Percentiles rank a stretch among this genome's conserved stretches.
Evolutionary conservation across 2,329 filamentous ascomycete genomes (phyloP).

Genomic region (Sphaerulina populicola): DNA sequence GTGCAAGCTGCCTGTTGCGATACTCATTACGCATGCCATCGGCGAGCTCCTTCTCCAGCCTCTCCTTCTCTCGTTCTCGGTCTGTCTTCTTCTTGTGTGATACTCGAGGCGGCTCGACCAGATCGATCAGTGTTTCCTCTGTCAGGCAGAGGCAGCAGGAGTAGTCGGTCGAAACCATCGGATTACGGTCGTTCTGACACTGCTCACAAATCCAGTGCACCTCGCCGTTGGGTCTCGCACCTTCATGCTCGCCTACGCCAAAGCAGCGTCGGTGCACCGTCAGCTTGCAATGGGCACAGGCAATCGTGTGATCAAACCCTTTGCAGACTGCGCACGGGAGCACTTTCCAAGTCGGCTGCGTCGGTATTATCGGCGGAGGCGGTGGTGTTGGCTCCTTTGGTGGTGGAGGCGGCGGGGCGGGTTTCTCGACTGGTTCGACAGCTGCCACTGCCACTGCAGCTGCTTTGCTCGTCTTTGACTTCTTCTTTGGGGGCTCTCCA

Average conservation of each 20-base stretch:
- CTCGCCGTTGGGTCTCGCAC: conserved; percentile 43
- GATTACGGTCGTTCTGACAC: conserved; percentile 88
- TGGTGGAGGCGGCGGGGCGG: conserved; percentile 41
- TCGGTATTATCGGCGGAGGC: conserved; percentile 59
- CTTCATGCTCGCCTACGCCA: conserved; percentile 60
- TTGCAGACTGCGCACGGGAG: conserved; percentile 82
- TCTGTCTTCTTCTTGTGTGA: conserved; percentile 85
- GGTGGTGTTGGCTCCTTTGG: conserved; percentile 51
- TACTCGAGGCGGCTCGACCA: conserved; percentile 72
- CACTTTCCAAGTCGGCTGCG: conserved; percentile 66
- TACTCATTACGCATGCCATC: conserved; percentile 74
- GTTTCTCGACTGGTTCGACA: conserved; percentile 48
- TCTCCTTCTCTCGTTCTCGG: conserved; percentile 81
- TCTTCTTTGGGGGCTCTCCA: conserved; percentile 53
- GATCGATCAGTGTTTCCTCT: conserved; percentile 69
- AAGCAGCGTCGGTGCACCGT: conserved; percentile 91
- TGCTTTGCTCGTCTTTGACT: conserved; percentile 43
- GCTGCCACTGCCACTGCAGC: conserved; percentile 14
- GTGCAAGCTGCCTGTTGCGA: conserved; percentile 70
- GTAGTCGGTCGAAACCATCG: conserved; percentile 86
- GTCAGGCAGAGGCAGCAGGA: conserved; percentile 88
- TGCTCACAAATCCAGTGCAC: conserved; percentile 90
- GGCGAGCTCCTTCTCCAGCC: conserved; percentile 73
- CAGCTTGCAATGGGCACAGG: conserved; percentile 81
- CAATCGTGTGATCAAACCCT: conserved; percentile 61